These are phyloP conservation scores for Zygotorulaspora sp. DNA, from an alignment of 805 yeast genomes.

Conservation along the genomic window DNA sequence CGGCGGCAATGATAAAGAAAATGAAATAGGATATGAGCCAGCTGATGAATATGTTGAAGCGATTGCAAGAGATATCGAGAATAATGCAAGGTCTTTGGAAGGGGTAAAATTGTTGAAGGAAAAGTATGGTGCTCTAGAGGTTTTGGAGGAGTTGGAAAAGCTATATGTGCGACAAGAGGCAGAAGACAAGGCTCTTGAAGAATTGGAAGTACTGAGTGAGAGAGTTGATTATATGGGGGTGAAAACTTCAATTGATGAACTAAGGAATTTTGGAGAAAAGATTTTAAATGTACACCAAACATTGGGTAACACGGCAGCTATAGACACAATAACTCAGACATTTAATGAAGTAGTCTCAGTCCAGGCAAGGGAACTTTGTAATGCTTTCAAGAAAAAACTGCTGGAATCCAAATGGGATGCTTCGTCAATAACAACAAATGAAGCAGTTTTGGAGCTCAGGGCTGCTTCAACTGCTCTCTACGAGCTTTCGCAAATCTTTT, in stretches of 20 bases:
- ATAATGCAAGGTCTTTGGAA: constrained; percentile 13
- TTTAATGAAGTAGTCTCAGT: constrained; percentile 16
- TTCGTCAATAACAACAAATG: constrained; percentile 14
- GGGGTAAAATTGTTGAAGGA: constrained; percentile 16
- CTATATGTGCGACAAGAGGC: constrained; percentile 11
- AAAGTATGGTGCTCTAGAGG: constrained; percentile 26
- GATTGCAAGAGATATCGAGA: constrained; percentile 22
- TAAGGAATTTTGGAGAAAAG: background rate
- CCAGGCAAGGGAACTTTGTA: constrained; percentile 11
- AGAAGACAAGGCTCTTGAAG: constrained; percentile 7
- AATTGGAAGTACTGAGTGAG: constrained; percentile 8
- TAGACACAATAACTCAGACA: background rate
- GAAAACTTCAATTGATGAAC: constrained; percentile 3
- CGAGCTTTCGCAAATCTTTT: constrained; percentile 17
- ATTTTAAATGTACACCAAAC: background rate
- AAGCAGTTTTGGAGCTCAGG: constrained; percentile 16
- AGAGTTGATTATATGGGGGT: constrained; percentile 4
- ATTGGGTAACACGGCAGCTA: background rate
- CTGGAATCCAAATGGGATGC: constrained; percentile 34
- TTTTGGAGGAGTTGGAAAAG: constrained; percentile 17
- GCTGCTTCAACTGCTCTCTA: constrained; percentile 21
- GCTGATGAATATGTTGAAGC: constrained; percentile 8
- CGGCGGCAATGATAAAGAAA: constrained; percentile 16
- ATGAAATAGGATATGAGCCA: constrained; percentile 12
- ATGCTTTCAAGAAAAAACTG: constrained; percentile 17